These are phyloP conservation scores for Solanum ossicruentum DNA, from an alignment of 257 asterid species.

Conservation along the genomic window DNA sequence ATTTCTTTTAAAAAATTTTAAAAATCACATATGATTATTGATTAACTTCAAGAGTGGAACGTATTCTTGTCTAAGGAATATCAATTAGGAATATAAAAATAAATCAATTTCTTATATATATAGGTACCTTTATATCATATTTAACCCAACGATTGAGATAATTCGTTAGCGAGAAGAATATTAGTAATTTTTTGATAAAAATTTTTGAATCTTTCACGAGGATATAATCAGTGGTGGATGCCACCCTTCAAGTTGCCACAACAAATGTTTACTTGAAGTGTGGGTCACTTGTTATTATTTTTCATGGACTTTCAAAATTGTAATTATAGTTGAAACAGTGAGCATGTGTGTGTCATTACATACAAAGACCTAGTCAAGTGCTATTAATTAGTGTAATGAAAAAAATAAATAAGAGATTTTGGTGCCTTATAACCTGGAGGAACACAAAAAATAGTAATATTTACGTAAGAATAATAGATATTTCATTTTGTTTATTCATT, in stretches of 20 bases:
- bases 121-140: too few species aligned
- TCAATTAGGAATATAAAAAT: too few species aligned
- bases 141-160: too few species aligned
- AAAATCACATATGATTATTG: background rate
- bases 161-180: too few species aligned
- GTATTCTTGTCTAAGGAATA: too few species aligned
- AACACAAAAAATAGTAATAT: background rate
- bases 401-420: background rate
- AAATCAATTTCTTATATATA: too few species aligned
- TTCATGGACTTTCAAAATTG: background rate
- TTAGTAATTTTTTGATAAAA: too few species aligned
- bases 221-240: background rate
- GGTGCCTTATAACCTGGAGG: background rate
- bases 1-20: background rate
- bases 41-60: too few species aligned
- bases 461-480: background rate
- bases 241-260: background rate
- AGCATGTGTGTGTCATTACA: conserved; percentile 11
- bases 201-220: background rate
- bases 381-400: background rate
- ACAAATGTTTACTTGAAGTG: background rate
- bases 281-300: background rate
- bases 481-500: too few species aligned
- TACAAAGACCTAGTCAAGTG: background rate
- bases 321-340: conserved; percentile 9